Evolutionary conservation across 352 stramenopile genomes (phyloP), one percentile per base, ranked within the genome.

Genomic region (Phytophthora crassamura): DNA sequence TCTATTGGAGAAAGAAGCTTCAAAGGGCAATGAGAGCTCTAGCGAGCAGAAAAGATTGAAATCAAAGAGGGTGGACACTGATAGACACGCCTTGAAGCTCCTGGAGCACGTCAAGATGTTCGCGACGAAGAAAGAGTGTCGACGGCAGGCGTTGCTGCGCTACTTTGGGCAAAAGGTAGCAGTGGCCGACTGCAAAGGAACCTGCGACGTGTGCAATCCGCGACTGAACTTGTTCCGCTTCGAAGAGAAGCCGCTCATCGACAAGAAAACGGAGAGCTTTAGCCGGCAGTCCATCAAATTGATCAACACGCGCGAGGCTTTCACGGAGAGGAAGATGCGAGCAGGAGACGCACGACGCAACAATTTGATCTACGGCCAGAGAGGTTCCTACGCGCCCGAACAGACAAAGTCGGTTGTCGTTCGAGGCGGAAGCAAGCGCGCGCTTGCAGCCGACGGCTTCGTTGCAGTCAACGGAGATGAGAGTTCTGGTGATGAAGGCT

Each of bases 191-290:
- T 90, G 81, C 50, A 48, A 70, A 10, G 62, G 71, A 9, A 84
- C 66, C 12, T 89, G 82, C 35, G 79, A 89, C 42, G 82, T 88
- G 30, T 89, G 79, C 67, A 82, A 88, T 49, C 77, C 82, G 3
- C 66, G 65, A 38, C 77, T 90, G 4, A 68, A 77, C 41, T 74
- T 75, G 20, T 90, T 90, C 20, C 78, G 75, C 18, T 81, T 84
- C 34, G 78, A 77, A 47, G 72, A 75, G 34, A 67, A 72, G 6
- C 36, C 46, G 4, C 33, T 64, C 4, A 30, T 73, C 5, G 55
- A 71, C 30, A 75, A 78, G 18, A 54, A 58, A 25, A 66, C 69
- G 6, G 56, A 74, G 45, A 41, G 43, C n/a, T 74, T 77, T 28
- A 71, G 43, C 35, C 53, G 54, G 6, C 59, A 77, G 32, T 71